Evolutionary conservation across 2,329 filamentous ascomycete species (phyloP).

Genomic region (Penicillium sp.): DNA sequence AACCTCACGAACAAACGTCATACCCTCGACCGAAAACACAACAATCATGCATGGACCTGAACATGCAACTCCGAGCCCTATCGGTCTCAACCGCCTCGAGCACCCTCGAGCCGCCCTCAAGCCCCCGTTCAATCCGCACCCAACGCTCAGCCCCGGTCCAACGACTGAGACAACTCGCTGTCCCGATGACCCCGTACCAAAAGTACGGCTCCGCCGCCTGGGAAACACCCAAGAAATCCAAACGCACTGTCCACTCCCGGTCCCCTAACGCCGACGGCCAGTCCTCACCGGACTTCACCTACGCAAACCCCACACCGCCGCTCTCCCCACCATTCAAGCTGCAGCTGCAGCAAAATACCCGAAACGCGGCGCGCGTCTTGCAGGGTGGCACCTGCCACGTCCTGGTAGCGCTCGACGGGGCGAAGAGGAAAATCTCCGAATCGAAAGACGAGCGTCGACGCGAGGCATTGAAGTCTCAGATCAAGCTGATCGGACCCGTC

Average conservation of each 20-base stretch:
- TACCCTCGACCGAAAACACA: not conserved
- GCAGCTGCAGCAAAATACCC: slow-evolving; percentile 25
- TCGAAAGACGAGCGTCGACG: slow-evolving; percentile 37
- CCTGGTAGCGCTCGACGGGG: slow-evolving; percentile 30
- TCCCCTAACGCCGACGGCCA: slow-evolving; percentile 1
- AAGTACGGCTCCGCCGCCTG: slow-evolving; percentile 37
- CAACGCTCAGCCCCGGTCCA: not conserved
- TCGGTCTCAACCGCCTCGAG: slow-evolving; percentile 13
- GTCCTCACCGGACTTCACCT: slow-evolving; percentile 3
- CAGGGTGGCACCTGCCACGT: slow-evolving; percentile 29
- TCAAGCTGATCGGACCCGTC: slow-evolving; percentile 40
- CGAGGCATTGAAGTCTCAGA: slow-evolving; percentile 41
- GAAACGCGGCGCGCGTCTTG: slow-evolving; percentile 25
- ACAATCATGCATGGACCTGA: slow-evolving; percentile 12
- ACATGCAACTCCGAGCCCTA: slow-evolving; percentile 6
- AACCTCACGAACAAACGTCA: not conserved
- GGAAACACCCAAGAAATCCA: slow-evolving; percentile 29
- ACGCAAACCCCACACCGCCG: slow-evolving; percentile 13
- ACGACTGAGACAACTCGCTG: slow-evolving; percentile 29
- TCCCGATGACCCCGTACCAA: slow-evolving; percentile 38
- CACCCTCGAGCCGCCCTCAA: slow-evolving; percentile 8
- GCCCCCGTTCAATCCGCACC: slow-evolving; percentile 1
- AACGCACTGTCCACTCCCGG: slow-evolving; percentile 17
- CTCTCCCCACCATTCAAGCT: slow-evolving; percentile 20
- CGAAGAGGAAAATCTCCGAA: slow-evolving; percentile 35